These are phyloP conservation scores for Phlebopus sp. DNA, from an alignment of 1,284 basidiomycete genomes.

Conservation along the genomic window DNA sequence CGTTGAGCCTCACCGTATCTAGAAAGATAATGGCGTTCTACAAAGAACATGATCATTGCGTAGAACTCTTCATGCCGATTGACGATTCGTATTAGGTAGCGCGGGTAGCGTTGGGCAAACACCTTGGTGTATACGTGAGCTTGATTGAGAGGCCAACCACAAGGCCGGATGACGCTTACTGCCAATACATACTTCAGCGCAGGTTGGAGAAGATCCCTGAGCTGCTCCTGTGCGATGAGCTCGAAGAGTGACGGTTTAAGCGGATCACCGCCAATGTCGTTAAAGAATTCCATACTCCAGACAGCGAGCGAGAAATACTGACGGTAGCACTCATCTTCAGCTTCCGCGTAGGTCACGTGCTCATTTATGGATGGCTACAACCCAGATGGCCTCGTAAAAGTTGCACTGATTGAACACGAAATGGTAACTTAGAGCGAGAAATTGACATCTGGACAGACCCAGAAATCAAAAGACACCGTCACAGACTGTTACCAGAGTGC, in stretches of 20 bases:
- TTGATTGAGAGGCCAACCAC: neutral
- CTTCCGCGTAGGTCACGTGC: too few species aligned
- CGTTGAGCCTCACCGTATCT: slow-evolving; percentile 60
- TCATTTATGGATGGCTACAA: too few species aligned
- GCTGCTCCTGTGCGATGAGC: slow-evolving; percentile 92
- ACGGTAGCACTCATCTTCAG: too few species aligned
- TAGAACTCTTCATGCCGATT: slow-evolving; percentile 98
- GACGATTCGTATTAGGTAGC: slow-evolving; percentile 88
- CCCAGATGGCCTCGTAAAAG: too few species aligned
- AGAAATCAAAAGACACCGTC: too few species aligned
- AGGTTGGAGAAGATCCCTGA: slow-evolving; percentile 89
- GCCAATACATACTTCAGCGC: slow-evolving; percentile 94
- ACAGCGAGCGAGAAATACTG: too few species aligned
- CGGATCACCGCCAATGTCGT: slow-evolving; percentile 67
- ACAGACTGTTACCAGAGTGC: too few species aligned
- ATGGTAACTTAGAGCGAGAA: too few species aligned
- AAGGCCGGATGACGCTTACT: slow-evolving; percentile 43
- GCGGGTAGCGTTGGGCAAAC: slow-evolving; percentile 92
- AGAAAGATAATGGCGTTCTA: slow-evolving; percentile 89
- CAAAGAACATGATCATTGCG: slow-evolving; percentile 80
- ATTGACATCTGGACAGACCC: too few species aligned
- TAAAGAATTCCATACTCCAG: slow-evolving; percentile 74
- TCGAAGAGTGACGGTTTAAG: slow-evolving; percentile 93
- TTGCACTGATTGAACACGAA: too few species aligned
- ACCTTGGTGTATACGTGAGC: slow-evolving; percentile 53